Base-by-base conservation (phyloP, 2,329 filamentous ascomycete genomes). In the Botrytis sinoallii region DNA sequence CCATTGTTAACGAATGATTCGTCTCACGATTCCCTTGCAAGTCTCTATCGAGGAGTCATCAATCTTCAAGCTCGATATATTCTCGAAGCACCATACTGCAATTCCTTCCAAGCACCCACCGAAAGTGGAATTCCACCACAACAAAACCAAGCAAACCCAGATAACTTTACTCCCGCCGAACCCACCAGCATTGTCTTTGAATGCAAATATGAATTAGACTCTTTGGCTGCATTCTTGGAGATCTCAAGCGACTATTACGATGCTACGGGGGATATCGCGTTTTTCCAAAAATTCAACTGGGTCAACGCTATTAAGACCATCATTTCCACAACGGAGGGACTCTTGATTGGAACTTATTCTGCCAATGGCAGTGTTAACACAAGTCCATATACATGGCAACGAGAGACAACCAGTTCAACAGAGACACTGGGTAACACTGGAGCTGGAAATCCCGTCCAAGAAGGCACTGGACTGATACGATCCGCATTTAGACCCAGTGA, bases 201-300 rank as follows among this genome's bases (percentile, higher is more conserved):
- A 82, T 98, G 95, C 87, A 98, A 98, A 83, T 98, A 96, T 82
- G 95, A 98, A 83, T 89, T 98, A 64, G 95, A 98, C 84, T 95
- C 93, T 18, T 87, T 98, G 1, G 94, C 95, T 0, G 91, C 94
- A 44, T 98, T 98, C 82, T 86, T 98, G 12, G 89, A 93, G 60
- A 86, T 98, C 8, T 91, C 90, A 1, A 92, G 93, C 76, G 89
- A 96, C 79, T 98, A 97, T 84, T 89, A 93, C 83, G 86, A 89
- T 35, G 87, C 88, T 75, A 97, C 94, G 0, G 86, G 86, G 0
- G 95, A 95, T 55, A 88, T 85, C 0, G 88, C 87, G 72, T 94
- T 93, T 75, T 97, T 97, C 81, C 84, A 91, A 64, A 91, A 88
- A 6, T 87, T 88, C 63, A 86, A 90, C 70, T 98, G 94, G 93